Evolutionary conservation across 495 filamentous ascomycete species (phyloP).

Genomic region (Aspergillus baeticus): DNA sequence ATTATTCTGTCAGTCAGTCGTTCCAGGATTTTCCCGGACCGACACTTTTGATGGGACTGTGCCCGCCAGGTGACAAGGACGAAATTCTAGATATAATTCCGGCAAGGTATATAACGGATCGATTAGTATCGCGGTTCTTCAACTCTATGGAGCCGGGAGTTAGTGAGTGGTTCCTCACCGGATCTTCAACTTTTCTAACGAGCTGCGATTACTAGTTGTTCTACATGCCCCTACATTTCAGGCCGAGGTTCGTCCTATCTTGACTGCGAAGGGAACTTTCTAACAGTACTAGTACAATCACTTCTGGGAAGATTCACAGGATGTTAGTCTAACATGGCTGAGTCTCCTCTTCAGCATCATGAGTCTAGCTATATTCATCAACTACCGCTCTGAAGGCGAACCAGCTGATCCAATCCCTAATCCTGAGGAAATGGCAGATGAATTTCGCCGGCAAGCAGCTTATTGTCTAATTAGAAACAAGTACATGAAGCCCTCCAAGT

Average conservation of each 20-base stretch:
- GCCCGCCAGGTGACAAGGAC: background rate
- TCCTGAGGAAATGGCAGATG: background rate
- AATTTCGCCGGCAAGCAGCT: background rate
- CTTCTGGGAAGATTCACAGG: background rate
- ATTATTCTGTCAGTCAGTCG: background rate
- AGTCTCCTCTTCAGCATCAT: conserved; percentile 8
- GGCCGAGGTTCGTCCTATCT: conserved; percentile 21
- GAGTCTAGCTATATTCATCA: conserved; percentile 1
- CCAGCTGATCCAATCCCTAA: background rate
- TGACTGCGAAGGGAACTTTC: background rate
- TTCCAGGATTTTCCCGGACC: background rate
- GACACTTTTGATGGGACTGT: background rate
- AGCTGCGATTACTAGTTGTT: conserved; percentile 21
- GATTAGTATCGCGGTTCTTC: conserved; percentile 3
- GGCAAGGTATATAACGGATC: background rate
- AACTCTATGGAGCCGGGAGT: conserved; percentile 10
- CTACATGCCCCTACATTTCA: conserved; percentile 47
- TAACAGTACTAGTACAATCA: background rate
- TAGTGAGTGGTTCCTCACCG: background rate
- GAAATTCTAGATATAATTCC: background rate
- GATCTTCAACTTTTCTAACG: background rate
- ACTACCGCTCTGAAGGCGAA: conserved; percentile 1
- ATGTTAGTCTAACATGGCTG: conserved; percentile 1
- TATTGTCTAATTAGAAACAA: conserved; percentile 4
- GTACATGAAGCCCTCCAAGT: conserved; percentile 3